Base-by-base conservation (phyloP, 2,329 filamentous ascomycete species). In the Geosmithia putterillii region DNA sequence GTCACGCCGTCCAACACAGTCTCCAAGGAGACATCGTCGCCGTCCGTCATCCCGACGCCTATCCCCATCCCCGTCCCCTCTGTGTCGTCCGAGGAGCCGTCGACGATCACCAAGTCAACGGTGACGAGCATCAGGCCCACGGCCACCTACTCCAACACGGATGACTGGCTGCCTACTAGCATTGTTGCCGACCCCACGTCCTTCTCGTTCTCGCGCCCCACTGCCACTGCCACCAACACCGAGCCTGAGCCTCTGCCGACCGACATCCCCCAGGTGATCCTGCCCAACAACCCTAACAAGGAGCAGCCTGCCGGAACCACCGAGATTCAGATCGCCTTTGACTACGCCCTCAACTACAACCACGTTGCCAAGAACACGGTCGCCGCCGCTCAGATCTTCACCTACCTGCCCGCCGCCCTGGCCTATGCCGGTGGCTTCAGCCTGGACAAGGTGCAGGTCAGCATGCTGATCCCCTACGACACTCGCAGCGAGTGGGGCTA, bases 351-450 rank as follows among this genome's bases (percentile, higher is more conserved):
- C 52, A 90, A 94, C 65, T 98, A 92, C 61, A 66, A 74, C 8
- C 95, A 94, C 57, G 84, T 96, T 22, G 80, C 83, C 10, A 69
- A 67, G 19, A 79, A 83, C 48, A 70, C 78, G 14, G 71, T 81
- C 49, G 84, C 88, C 17, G 83, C 86, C 5, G 78, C 78, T 35
- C 90, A 96, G 62, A 86, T 98, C 54, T 94, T 95, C 67, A 65
- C 76, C 43, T 84, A 77, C 50, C 68, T 95, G 4, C 88, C 88
- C 0, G 53, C 69, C 42, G 86, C 85, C 50, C 70, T 95, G 41
- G 67, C 74, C 2, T 74, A 81, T 49, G 83, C 76, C 38, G 61
- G 60, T 41, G 80, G 76, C 39, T 66, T 94, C 39, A 54, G 62
- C 2, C 48, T 63, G 12, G 55, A 69, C 17, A 67, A 83, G 44